phyloP scores from a whole-genome alignment of 2,329 filamentous ascomycete species.

The Tricladium varicosporioides region DNA sequence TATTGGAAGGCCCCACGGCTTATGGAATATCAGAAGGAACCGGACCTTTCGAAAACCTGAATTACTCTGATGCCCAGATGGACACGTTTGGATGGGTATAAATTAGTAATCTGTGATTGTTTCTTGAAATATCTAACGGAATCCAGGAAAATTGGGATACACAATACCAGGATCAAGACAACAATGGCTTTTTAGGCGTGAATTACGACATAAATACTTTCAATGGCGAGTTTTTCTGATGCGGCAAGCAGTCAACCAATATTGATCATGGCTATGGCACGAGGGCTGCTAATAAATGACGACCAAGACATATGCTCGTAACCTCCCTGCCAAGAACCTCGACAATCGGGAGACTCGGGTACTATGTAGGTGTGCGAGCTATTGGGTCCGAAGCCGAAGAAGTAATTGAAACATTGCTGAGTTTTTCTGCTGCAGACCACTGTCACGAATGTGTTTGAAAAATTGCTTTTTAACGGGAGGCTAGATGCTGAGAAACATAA shows the following conservation, averaged over 20 bases:
- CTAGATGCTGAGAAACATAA: too few species aligned
- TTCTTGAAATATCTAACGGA: neutral
- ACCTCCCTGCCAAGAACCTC: too few species aligned
- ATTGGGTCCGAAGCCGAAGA: neutral
- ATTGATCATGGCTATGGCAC: too few species aligned
- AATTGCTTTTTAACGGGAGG: neutral
- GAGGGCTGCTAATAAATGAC: too few species aligned
- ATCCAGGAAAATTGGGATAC: neutral
- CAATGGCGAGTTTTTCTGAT: neutral
- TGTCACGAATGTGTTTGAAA: neutral
- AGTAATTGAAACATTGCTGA: neutral
- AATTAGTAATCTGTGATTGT: neutral
- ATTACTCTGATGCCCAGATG: neutral
- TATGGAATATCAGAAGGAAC: too few species aligned
- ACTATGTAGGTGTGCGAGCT: too few species aligned
- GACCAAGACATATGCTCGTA: too few species aligned
- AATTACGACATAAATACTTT: neutral
- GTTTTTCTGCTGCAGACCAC: neutral
- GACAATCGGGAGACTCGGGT: too few species aligned
- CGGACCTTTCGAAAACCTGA: neutral
- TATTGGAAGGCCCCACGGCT: too few species aligned
- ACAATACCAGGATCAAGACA: neutral
- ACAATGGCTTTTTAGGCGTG: neutral
- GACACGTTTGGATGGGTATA: neutral
- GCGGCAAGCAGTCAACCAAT: too few species aligned